Conservation (phyloP, 192 early-diverging fungal species). For the Backusella mclennaniae region DNA sequence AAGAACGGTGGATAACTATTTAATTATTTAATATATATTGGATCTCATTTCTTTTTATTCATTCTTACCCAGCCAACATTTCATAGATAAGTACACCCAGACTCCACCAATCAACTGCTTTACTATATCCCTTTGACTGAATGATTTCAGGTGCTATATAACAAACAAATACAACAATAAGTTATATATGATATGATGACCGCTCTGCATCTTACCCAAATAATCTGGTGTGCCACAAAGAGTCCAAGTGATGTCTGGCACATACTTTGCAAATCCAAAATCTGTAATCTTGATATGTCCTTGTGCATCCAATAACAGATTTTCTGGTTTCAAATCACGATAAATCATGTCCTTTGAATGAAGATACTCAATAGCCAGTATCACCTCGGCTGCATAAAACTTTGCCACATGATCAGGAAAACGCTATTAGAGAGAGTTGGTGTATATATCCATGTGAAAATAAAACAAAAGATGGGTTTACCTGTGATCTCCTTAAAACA, state of each 20-base stretch:
- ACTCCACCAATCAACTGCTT: conserved; percentile 95
- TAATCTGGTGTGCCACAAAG: conserved; percentile 87
- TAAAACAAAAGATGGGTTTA: background rate
- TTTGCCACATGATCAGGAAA: conserved; percentile 80
- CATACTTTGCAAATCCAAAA: conserved; percentile 89
- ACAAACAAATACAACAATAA: background rate
- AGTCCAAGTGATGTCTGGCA: conserved; percentile 77
- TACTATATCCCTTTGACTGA: conserved; percentile 79
- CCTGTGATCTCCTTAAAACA: conserved; percentile 71
- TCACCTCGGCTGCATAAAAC: conserved; percentile 84
- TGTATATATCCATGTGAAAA: too few species aligned
- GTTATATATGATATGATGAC: too few species aligned
- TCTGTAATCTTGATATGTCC: conserved; percentile 89
- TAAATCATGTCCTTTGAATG: conserved; percentile 82
- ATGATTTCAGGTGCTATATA: conserved; percentile 85
- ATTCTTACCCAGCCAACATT: conserved; percentile 61
- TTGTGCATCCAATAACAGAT: conserved; percentile 61
- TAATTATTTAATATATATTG: too few species aligned
- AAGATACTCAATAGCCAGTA: conserved; percentile 80
- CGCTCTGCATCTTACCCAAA: conserved; percentile 28
- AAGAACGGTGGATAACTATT: conserved; percentile 74
- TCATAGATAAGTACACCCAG: conserved; percentile 91
- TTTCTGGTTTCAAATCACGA: conserved; percentile 84
- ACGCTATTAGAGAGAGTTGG: conserved; percentile 20
- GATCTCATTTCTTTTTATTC: background rate